Base-by-base conservation (phyloP, 805 yeast species). In the Suhomyces vadensis region DNA sequence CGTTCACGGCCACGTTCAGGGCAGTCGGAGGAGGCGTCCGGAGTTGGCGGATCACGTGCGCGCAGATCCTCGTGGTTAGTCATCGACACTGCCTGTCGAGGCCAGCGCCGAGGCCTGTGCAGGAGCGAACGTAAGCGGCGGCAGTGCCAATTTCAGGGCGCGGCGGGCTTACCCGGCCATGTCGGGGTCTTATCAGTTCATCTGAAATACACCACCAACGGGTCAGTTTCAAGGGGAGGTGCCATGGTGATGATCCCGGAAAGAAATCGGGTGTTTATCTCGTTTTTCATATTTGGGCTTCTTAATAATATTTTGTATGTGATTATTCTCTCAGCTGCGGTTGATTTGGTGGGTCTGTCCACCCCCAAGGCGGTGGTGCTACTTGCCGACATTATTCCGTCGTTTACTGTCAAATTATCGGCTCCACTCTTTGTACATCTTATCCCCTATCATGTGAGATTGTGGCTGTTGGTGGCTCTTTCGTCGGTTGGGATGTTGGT, bases 271-370 rank as follows among this genome's bases (percentile, higher is more conserved):
- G 71, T 71, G 5, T 82, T 78, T 54, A 36, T 61, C 0, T 72
- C 86, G 9, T 91, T 91, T 61, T 84, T 92, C 81, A 56, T 83
- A 1, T 88, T 91, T 62, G 99, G 98, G 0, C 75, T 92, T 8
- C 69, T 90, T 27, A 92, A 92, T 65, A 92, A 92, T 61, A 84
- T 92, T 8, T 77, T 92, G 0, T 92, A 91, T 65, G 97, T 92
- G 24, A 92, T 92, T 11, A 91, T 92, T 31, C 70, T 92, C 10
- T 82, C 95, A 0, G 96, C 97, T 0, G 98, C 98, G 2, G 79
- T 88, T 24, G 99, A 92, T 59, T 69, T 92, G 10, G 97, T 91
- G 1, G 96, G 97, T 0, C 79, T 88, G 1, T 54, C 72, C 5
- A 77, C 85, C 0, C 97, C 99, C 7, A 92, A 92, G 63, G 91